Conservation (phyloP, 2,329 filamentous ascomycete species). For the Aspergillus carbonarius region DNA sequence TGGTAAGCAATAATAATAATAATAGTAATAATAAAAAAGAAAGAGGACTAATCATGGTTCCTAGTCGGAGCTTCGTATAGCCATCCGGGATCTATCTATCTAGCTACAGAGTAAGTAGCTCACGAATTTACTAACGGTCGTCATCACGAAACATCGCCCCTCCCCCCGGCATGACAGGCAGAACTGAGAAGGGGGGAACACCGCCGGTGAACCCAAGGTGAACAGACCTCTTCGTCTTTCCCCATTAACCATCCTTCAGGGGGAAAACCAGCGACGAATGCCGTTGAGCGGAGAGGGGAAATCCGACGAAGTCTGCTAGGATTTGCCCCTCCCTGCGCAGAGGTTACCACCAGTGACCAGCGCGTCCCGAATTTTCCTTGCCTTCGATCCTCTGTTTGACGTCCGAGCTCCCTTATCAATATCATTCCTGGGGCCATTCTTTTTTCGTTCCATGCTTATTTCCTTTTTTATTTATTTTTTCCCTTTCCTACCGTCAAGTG, state of each 20-base stretch:
- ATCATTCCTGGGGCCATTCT: constrained; percentile 13
- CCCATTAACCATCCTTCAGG: neutral
- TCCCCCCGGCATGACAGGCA: neutral
- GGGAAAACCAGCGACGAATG: neutral
- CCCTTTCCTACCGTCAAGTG: constrained; percentile 5
- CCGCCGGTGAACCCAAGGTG: neutral
- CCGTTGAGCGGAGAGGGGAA: neutral
- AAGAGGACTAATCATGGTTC: too few relatives aligned
- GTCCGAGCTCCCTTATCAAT: constrained; percentile 10
- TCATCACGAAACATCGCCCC: neutral
- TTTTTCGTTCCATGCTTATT: constrained; percentile 8
- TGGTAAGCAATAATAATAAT: too few relatives aligned
- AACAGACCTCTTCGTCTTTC: neutral
- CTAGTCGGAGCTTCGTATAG: too few relatives aligned
- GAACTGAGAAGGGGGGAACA: neutral
- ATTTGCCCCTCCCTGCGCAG: neutral
- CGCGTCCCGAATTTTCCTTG: constrained; percentile 5
- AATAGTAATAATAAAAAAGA: too few relatives aligned
- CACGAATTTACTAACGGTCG: neutral
- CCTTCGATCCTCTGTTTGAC: neutral
- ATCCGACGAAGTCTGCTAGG: neutral
- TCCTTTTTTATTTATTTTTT: constrained; percentile 6
- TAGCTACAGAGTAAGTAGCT: too few relatives aligned
- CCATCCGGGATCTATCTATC: too few relatives aligned
- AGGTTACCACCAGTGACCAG: neutral